Percentiles rank a stretch among this genome's conserved stretches.
These are phyloP conservation scores for Diutina rugosa DNA, from an alignment of 1,139 yeast species.

Conservation along the genomic window DNA sequence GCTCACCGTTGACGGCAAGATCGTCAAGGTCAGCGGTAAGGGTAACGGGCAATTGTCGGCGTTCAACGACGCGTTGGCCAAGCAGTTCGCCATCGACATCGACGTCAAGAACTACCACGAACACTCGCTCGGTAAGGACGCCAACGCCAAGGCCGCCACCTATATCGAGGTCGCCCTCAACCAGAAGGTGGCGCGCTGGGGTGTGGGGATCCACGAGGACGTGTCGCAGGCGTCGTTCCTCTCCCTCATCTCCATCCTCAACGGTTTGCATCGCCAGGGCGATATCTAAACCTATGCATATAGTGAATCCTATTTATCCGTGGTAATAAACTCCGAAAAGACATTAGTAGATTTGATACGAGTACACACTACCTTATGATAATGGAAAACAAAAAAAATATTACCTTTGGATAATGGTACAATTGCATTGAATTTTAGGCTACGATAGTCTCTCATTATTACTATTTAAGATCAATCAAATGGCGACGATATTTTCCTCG, in stretches of 20 bases:
- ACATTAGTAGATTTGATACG: background rate
- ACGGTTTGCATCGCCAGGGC: conserved; percentile 2
- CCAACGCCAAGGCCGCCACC: conserved; percentile 1
- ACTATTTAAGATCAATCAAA: too few relatives aligned
- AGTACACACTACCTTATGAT: too few relatives aligned
- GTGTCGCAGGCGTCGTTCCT: conserved; percentile 2
- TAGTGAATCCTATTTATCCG: background rate
- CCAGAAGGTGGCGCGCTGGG: background rate
- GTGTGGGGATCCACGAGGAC: conserved; percentile 2
- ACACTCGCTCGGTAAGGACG: conserved; percentile 1
- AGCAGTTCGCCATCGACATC: background rate
- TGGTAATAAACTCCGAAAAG: too few relatives aligned
- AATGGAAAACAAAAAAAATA: too few relatives aligned
- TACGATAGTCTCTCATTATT: too few relatives aligned
- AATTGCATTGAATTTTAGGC: too few relatives aligned
- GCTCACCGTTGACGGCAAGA: background rate
- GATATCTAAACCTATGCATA: background rate
- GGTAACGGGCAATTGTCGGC: conserved; percentile 2
- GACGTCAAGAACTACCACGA: conserved; percentile 3
- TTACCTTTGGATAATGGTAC: too few relatives aligned
- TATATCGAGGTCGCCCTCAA: background rate
- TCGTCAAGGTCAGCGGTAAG: background rate
- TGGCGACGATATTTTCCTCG: background rate
- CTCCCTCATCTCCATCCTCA: background rate
- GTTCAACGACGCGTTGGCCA: conserved; percentile 1